A percentile compares a stretch with the other conserved stretches of the same genome.
Evolutionary conservation across 148 eudicot species (phyloP).

Genomic region (Chenopodium album): DNA sequence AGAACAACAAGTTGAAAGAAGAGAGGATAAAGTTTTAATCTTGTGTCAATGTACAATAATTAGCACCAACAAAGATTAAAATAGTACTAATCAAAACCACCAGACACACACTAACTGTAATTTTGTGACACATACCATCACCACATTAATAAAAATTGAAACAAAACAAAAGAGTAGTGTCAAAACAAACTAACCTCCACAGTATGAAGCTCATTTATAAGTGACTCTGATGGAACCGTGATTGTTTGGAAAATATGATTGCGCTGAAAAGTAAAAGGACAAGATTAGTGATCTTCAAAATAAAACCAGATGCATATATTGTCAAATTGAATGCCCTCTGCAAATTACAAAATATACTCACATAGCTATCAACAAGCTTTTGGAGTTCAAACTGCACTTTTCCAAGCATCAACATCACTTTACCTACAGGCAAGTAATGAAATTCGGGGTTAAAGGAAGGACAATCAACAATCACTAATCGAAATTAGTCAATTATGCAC

Average conservation of each 20-base stretch:
- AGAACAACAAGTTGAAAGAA: not conserved
- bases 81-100: not conserved
- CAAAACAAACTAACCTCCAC: constrained; percentile 66
- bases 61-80: too few species aligned
- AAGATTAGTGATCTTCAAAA: constrained; percentile 18
- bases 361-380: constrained; percentile 84
- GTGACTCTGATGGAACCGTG: constrained; percentile 91
- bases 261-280: constrained; percentile 54
- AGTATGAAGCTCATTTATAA: constrained; percentile 76
- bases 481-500: not conserved
- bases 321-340: not conserved
- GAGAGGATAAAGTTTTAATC: too few species aligned
- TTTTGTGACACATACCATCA: not conserved
- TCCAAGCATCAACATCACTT: constrained; percentile 82
- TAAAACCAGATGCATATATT: not conserved
- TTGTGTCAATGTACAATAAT: too few species aligned
- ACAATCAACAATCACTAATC: not conserved
- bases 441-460: not conserved
- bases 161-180: not conserved
- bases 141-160: not conserved
- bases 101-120: not conserved
- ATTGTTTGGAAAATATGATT: constrained; percentile 78
- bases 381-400: constrained; percentile 85
- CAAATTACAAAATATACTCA: constrained; percentile 33
- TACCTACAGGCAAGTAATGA: constrained; percentile 46